Conservation (phyloP, 108 stramenopile genomes). For the Nitzschia inconspicua region DNA sequence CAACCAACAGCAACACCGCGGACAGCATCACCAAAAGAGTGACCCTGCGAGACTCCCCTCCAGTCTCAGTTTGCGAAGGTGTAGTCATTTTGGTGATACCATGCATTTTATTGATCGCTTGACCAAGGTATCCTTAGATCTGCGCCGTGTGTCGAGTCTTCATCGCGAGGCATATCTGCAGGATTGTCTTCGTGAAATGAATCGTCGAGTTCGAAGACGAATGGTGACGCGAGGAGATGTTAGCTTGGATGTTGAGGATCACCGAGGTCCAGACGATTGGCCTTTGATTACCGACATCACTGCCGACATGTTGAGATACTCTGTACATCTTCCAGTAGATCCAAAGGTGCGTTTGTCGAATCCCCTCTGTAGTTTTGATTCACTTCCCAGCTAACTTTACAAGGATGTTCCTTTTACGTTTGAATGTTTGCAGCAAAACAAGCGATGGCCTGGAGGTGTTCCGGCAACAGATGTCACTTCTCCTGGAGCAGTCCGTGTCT, state of each 20-base stretch:
- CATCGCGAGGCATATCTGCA: slow-evolving; percentile 51
- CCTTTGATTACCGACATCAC: slow-evolving; percentile 42
- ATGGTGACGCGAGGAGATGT: slow-evolving; percentile 77
- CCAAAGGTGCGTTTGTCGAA: slow-evolving; percentile 34
- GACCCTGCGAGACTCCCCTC: slow-evolving; percentile 36
- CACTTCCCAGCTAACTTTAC: neutral
- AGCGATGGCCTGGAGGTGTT: slow-evolving; percentile 56
- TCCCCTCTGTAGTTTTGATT: neutral
- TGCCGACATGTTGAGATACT: slow-evolving; percentile 67
- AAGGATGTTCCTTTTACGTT: neutral
- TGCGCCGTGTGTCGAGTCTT: slow-evolving; percentile 46
- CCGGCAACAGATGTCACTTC: neutral
- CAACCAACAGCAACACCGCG: slow-evolving; percentile 6
- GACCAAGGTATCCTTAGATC: slow-evolving; percentile 76
- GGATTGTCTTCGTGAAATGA: slow-evolving; percentile 59
- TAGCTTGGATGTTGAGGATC: slow-evolving; percentile 80
- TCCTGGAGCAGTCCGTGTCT: slow-evolving; percentile 61
- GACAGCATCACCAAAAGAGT: slow-evolving; percentile 7
- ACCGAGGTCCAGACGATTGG: slow-evolving; percentile 53
- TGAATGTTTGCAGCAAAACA: slow-evolving; percentile 5
- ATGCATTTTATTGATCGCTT: slow-evolving; percentile 86
- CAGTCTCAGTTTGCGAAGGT: slow-evolving; percentile 66
- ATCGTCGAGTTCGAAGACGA: slow-evolving; percentile 68
- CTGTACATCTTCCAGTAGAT: slow-evolving; percentile 78
- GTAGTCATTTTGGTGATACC: slow-evolving; percentile 86